These are phyloP conservation scores for Corylus americana DNA, from an alignment of 306 rosid genomes.

Conservation along the genomic window DNA sequence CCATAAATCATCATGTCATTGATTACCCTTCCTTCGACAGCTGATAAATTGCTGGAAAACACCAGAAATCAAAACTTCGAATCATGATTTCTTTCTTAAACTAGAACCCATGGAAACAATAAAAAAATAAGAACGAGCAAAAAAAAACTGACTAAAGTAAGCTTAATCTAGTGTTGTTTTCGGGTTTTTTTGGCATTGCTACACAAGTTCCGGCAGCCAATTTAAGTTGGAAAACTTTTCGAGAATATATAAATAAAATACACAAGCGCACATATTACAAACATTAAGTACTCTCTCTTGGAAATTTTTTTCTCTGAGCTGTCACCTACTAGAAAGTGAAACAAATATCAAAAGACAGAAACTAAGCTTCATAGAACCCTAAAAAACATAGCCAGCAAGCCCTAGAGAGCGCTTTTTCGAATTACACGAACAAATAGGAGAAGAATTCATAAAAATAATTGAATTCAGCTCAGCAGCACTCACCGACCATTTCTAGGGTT, in stretches of 20 bases:
- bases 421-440: not conserved
- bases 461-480: slow-evolving; percentile 9
- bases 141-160: not conserved
- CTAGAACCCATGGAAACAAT: not conserved
- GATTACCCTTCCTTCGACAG: slow-evolving; percentile 9
- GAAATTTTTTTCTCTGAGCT: not conserved
- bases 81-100: too few relatives aligned
- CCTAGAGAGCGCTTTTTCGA: not conserved
- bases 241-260: too few relatives aligned
- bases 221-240: not conserved
- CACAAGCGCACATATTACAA: not conserved
- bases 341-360: too few relatives aligned
- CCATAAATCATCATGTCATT: not conserved
- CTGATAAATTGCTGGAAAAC: slow-evolving; percentile 30
- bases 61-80: not conserved
- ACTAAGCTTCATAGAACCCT: too few relatives aligned
- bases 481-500: slow-evolving; percentile 20
- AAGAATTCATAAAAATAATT: not conserved
- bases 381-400: not conserved
- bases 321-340: not conserved
- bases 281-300: not conserved
- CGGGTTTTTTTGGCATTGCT: not conserved
- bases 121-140: not conserved
- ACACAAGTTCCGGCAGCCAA: not conserved
- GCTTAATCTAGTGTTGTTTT: not conserved